phyloP scores from a whole-genome alignment of 352 stramenopile species.

The Chrysophaeum taylorii region DNA sequence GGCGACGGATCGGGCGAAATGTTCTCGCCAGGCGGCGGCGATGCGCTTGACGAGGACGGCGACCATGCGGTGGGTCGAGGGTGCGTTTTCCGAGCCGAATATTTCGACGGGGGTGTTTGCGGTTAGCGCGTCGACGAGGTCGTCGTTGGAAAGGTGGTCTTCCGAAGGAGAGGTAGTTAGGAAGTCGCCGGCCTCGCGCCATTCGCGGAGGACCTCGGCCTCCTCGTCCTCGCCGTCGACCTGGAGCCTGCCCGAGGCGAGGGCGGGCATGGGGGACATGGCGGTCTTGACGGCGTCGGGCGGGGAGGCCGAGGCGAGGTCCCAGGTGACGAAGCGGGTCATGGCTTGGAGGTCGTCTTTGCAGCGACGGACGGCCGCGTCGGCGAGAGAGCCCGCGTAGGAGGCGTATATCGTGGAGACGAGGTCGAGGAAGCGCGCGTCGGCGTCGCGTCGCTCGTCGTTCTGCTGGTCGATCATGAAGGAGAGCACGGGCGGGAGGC shows the following conservation, averaged over 20 bases:
- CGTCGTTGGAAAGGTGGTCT: conserved; percentile 26
- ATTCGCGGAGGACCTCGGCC: background rate
- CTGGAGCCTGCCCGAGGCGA: conserved; percentile 16
- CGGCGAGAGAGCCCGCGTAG: conserved; percentile 49
- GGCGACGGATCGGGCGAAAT: conserved; percentile 50
- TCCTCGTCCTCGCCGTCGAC: background rate
- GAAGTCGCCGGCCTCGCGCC: conserved; percentile 21
- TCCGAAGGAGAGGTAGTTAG: conserved; percentile 26
- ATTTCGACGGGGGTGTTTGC: conserved; percentile 44
- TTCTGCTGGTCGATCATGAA: conserved; percentile 53
- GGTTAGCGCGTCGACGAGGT: conserved; percentile 26
- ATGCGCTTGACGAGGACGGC: conserved; percentile 58
- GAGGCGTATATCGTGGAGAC: conserved; percentile 55
- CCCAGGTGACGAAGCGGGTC: conserved; percentile 64
- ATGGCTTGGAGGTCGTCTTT: conserved; percentile 57
- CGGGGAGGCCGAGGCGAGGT: conserved; percentile 52
- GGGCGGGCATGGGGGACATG: conserved; percentile 45
- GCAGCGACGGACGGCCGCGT: conserved; percentile 43
- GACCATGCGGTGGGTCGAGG: conserved; percentile 51
- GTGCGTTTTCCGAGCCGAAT: conserved; percentile 58
- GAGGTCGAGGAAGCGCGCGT: conserved; percentile 28
- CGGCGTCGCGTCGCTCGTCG: background rate
- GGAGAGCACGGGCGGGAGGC: conserved; percentile 51
- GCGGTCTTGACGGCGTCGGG: conserved; percentile 50
- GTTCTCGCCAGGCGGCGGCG: conserved; percentile 49